These are phyloP conservation scores for Backusella luteola DNA, from an alignment of 192 early-diverging fungal genomes.

Conservation along the genomic window DNA sequence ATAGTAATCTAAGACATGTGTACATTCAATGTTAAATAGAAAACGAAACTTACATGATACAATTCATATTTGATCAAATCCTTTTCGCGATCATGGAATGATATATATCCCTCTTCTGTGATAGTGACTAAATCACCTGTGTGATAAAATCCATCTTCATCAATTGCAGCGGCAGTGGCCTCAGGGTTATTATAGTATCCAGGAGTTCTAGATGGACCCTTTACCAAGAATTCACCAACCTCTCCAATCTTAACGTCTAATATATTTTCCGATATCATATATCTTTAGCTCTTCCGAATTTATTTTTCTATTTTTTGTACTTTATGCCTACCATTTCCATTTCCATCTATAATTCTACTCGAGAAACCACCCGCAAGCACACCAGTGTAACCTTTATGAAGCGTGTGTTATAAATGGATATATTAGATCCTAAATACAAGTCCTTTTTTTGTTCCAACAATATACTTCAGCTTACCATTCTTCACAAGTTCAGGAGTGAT, in stretches of 20 bases:
- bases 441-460: neutral
- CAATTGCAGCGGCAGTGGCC: conserved; percentile 39
- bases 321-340: conserved; percentile 35
- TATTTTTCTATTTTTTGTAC: neutral
- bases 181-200: conserved; percentile 46
- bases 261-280: neutral
- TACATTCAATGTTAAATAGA: neutral
- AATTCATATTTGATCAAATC: conserved; percentile 54
- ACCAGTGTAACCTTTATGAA: conserved; percentile 35
- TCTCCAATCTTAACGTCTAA: conserved; percentile 38
- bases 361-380: conserved; percentile 32
- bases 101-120: conserved; percentile 57
- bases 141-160: conserved; percentile 54
- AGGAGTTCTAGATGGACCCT: conserved; percentile 42
- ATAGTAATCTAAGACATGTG: neutral
- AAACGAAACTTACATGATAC: conserved; percentile 53
- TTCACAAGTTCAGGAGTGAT: neutral
- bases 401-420: conserved; percentile 4
- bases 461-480: neutral
- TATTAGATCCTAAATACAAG: neutral
- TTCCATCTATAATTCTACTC: conserved; percentile 45
- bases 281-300: neutral
- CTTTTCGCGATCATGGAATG: conserved; percentile 72
- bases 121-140: conserved; percentile 56
- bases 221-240: conserved; percentile 51